Conservation (phyloP, 1,284 basidiomycete species). For the Ceratobasidium sp. region DNA sequence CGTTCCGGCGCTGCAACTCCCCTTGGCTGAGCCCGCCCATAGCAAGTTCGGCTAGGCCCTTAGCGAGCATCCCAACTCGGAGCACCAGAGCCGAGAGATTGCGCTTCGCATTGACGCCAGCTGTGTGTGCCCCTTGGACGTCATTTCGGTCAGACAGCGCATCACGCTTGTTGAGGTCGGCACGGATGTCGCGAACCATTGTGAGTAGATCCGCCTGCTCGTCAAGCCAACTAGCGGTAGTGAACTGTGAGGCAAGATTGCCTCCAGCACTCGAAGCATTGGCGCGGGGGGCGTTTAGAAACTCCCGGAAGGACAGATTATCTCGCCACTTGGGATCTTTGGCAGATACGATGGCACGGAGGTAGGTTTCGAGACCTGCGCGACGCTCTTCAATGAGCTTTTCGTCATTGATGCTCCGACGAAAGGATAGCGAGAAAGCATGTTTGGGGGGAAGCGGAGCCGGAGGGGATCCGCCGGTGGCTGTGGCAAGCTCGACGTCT, state of each 20-base stretch:
- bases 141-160: conserved; percentile 80
- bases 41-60: conserved; percentile 72
- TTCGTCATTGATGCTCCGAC: conserved; percentile 54
- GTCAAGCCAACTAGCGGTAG: conserved; percentile 82
- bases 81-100: conserved; percentile 78
- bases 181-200: conserved; percentile 81
- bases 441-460: conserved; percentile 84
- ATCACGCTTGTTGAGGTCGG: conserved; percentile 87
- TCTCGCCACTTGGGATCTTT: conserved; percentile 87
- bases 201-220: conserved; percentile 81
- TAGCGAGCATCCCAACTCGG: conserved; percentile 75
- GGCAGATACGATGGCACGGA: conserved; percentile 83
- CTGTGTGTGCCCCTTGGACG: conserved; percentile 75
- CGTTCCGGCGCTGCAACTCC: conserved; percentile 82
- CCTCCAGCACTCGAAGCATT: conserved; percentile 42
- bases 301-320: conserved; percentile 81
- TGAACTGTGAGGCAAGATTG: conserved; percentile 62
- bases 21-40: conserved; percentile 80
- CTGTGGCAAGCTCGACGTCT: conserved; percentile 80
- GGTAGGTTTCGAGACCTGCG: conserved; percentile 81
- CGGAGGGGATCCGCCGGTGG: conserved; percentile 77
- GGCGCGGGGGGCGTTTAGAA: conserved; percentile 78
- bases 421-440: conserved; percentile 66
- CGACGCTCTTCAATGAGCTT: conserved; percentile 78
- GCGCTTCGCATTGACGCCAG: conserved; percentile 85